Conservation (phyloP, 192 early-diverging fungal species). For the Coemansia sp. region DNA sequence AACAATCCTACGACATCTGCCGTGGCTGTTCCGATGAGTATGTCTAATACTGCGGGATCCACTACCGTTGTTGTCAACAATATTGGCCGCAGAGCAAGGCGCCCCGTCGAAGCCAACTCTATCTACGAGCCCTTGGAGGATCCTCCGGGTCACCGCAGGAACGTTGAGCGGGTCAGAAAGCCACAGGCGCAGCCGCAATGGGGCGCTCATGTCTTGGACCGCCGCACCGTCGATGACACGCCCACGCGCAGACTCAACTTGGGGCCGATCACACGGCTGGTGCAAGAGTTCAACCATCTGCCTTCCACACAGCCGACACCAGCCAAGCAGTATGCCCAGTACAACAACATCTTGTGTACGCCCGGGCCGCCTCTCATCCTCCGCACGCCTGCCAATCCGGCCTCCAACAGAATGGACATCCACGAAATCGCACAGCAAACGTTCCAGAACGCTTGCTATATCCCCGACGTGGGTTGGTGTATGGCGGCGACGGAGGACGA, state of each 20-base stretch:
- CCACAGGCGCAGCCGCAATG: slow-evolving; percentile 13
- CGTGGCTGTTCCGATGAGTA: background rate
- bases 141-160: no score
- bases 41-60: slow-evolving; percentile 13
- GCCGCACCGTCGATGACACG: slow-evolving; percentile 39
- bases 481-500: slow-evolving; percentile 26
- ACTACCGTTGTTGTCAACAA: slow-evolving; percentile 19
- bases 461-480: slow-evolving; percentile 56
- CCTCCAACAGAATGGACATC: background rate
- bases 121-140: no score
- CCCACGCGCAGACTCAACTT: slow-evolving; percentile 36
- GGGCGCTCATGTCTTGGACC: slow-evolving; percentile 32
- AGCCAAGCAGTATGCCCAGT: background rate
- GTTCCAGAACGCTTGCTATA: slow-evolving; percentile 35
- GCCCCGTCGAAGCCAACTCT: background rate
- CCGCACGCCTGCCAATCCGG: slow-evolving; percentile 17
- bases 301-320: background rate
- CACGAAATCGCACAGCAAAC: slow-evolving; percentile 14
- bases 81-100: background rate
- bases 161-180: background rate
- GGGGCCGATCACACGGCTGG: slow-evolving; percentile 39
- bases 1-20: no score
- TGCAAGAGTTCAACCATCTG: slow-evolving; percentile 35
- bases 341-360: slow-evolving; percentile 17
- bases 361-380: slow-evolving; percentile 17